A percentile compares a stretch with the other conserved stretches of the same genome.
Evolutionary conservation across 768 basidiomycete species (phyloP).

Genomic region (Dacryopinax primogenitus): DNA sequence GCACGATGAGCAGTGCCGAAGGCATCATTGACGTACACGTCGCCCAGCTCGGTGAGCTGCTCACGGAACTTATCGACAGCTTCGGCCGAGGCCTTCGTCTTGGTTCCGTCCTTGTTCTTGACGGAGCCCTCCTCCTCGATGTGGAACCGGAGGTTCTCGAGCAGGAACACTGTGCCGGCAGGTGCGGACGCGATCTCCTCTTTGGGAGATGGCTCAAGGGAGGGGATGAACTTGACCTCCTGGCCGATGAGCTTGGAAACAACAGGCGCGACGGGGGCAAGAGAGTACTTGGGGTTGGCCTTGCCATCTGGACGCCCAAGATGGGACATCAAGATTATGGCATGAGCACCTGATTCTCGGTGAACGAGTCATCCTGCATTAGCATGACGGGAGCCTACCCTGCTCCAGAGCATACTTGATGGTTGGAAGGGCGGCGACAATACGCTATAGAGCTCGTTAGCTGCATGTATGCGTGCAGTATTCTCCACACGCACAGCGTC

Average conservation of each 20-base stretch:
- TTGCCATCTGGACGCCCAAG: conserved; percentile 94
- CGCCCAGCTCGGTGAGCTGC: conserved; percentile 78
- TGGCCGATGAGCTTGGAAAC: conserved; percentile 59
- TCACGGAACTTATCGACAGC: conserved; percentile 75
- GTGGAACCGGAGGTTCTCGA: conserved; percentile 98
- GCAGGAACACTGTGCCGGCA: conserved; percentile 63
- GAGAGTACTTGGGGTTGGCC: conserved; percentile 74
- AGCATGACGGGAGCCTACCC: conserved; percentile 33
- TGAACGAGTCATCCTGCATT: conserved; percentile 14
- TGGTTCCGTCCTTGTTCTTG: conserved; percentile 87
- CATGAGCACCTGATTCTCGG: conserved; percentile 47
- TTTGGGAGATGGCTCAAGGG: conserved; percentile 76
- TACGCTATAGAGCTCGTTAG: conserved; percentile 46
- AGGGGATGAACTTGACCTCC: conserved; percentile 67
- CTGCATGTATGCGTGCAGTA: conserved; percentile 9
- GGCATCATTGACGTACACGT: conserved; percentile 96
- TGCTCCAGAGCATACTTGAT: conserved; percentile 84
- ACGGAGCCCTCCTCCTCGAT: conserved; percentile 93
- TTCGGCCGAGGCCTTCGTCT: conserved; percentile 81
- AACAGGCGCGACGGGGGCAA: conserved; percentile 73
- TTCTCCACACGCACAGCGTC: conserved; percentile 56
- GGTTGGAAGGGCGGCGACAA: conserved; percentile 91
- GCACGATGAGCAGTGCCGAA: conserved; percentile 98
- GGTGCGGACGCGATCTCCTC: conserved; percentile 54
- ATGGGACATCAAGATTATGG: conserved; percentile 92